These are phyloP conservation scores for Oryza punctata DNA, from an alignment of 176 grass and related monocot genomes.

Conservation along the genomic window DNA sequence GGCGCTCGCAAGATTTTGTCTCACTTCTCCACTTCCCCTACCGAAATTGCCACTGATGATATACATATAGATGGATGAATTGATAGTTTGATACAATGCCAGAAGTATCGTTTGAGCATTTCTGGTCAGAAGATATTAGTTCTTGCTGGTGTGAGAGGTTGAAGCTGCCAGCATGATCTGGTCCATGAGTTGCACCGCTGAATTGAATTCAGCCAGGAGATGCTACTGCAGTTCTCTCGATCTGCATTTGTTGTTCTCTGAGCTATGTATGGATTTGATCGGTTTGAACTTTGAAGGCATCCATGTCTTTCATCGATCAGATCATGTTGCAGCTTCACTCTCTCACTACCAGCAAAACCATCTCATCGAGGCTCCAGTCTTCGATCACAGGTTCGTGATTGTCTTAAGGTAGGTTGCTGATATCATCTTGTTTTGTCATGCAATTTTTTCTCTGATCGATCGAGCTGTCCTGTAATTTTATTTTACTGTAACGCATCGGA, in stretches of 20 bases:
- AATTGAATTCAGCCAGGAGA: background rate
- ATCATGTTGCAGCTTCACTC: conserved; percentile 65
- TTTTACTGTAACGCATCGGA: too few species aligned
- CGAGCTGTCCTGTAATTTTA: background rate
- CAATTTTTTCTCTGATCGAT: background rate
- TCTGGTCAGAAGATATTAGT: background rate
- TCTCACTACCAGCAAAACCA: conserved; percentile 49
- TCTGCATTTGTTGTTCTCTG: too few species aligned
- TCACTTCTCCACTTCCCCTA: background rate
- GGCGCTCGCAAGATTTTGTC: conserved; percentile 38
- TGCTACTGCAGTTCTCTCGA: background rate
- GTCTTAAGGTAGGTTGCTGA: background rate
- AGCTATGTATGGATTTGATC: background rate
- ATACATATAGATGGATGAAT: background rate
- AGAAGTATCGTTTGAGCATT: background rate
- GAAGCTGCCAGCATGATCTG: conserved; percentile 81
- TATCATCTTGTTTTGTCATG: background rate
- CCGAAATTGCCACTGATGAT: background rate
- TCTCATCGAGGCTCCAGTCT: background rate
- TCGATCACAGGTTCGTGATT: background rate
- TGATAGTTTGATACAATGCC: background rate
- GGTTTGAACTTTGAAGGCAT: background rate
- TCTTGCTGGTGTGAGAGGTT: conserved; percentile 56
- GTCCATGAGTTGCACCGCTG: background rate
- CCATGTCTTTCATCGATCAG: conserved; percentile 23